Base-by-base conservation (phyloP, 1,139 yeast genomes). In the Geotrichum klebahnii region DNA sequence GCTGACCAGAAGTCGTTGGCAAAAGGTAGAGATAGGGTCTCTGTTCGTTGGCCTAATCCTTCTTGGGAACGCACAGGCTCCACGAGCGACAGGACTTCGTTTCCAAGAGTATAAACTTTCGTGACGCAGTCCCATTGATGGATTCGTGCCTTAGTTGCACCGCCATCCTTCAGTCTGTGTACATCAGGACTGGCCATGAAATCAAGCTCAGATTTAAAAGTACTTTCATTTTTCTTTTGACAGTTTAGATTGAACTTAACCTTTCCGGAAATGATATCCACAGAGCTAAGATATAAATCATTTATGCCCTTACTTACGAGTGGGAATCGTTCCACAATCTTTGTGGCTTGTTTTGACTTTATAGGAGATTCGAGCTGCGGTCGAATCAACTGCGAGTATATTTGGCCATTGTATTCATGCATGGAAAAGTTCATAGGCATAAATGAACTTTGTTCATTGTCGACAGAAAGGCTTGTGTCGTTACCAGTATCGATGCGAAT, bases 1-100 rank as follows among this genome's bases (percentile, higher is more conserved):
- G 71, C 72, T 3, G 65, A 59, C 72, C 72, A 69, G 53, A 69
- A 69, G 50, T 69, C 73, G 19, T 64, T 59, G 16, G 71, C 64
- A 57, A 67, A 67, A 9, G 72, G 72, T 17, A 69, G 59, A 33
- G 46, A 55, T 14, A 68, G 57, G 44, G 63, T 63, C 52, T 68
- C 71, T 22, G 60, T 55, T 35, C 67, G 61, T 14, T 62, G 62
- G 17, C 57, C 52, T n/a, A 59, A 49, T 49, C 57, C 57, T 43
- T 61, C 63, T 36, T 57, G 58, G 40, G 56, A 55, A 2, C 60
- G 57, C 12, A 65, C 61, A n/a, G 61, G 52, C 38, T 65, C 67
- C 35, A 57, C 57, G 24, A 66, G 58, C 36, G 62, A 59, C 36
- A 66, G 59, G 44, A 66, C 61, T 48, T 64, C 63, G 36, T 62